These are phyloP conservation scores for Trametes maxima DNA, from an alignment of 768 basidiomycete species.

Conservation along the genomic window DNA sequence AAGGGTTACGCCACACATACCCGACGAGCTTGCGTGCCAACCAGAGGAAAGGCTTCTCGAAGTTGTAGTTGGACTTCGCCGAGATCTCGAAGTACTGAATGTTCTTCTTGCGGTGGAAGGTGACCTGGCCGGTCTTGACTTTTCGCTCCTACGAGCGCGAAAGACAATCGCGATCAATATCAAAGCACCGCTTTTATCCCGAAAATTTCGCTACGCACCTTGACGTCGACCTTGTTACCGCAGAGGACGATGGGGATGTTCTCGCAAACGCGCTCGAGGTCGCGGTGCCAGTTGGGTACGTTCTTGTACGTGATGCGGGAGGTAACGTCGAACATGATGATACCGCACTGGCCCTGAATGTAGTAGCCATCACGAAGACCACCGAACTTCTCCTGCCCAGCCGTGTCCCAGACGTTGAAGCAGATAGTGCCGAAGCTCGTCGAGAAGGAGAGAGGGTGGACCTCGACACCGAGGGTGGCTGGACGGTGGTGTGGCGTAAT, in stretches of 20 bases:
- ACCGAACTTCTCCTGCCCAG: slow-evolving; percentile 99
- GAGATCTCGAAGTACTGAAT: slow-evolving; percentile 99
- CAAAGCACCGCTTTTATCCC: not conserved
- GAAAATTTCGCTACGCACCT: slow-evolving; percentile 56
- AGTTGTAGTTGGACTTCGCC: slow-evolving; percentile 99
- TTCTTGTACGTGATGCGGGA: slow-evolving; percentile 99
- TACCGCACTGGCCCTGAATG: slow-evolving; percentile 98
- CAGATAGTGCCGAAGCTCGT: slow-evolving; percentile 99
- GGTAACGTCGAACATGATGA: slow-evolving; percentile 99
- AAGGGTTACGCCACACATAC: slow-evolving; percentile 46
- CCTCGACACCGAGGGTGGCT: slow-evolving; percentile 99
- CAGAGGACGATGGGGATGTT: slow-evolving; percentile 99
- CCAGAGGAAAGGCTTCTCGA: slow-evolving; percentile 99
- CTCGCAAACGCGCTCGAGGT: slow-evolving; percentile 99
- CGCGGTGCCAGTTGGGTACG: slow-evolving; percentile 99
- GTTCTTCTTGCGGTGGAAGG: slow-evolving; percentile 99
- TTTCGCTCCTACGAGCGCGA: slow-evolving; percentile 81
- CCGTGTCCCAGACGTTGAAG: slow-evolving; percentile 99
- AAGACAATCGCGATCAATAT: slow-evolving; percentile 8
- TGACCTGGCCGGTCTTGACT: slow-evolving; percentile 98
- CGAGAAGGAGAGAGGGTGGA: slow-evolving; percentile 92
- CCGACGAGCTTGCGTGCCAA: slow-evolving; percentile 97
- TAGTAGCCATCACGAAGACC: slow-evolving; percentile 97
- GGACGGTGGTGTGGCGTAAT: slow-evolving; percentile 24
- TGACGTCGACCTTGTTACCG: slow-evolving; percentile 99